Percentiles rank a stretch among this genome's conserved stretches.
Conservation (phyloP, 345 rosid genomes). For the Salix udensis region DNA sequence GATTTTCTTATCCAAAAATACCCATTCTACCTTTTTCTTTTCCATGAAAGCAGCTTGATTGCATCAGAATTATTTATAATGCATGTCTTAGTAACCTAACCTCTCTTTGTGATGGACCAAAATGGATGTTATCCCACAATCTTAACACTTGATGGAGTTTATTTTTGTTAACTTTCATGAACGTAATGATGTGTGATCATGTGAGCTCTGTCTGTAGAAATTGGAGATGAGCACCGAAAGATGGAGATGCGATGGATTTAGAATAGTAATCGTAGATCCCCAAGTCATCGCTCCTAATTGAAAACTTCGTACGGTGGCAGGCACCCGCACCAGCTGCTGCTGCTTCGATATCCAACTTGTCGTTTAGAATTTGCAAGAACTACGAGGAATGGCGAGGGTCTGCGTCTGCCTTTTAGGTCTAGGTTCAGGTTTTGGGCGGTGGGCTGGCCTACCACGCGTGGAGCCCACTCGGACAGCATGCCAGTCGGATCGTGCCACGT, state of each 20-base stretch:
- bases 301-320: conserved; percentile 40
- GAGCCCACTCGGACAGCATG: neutral
- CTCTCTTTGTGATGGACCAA: too few relatives aligned
- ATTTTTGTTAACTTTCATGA: neutral
- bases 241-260: neutral
- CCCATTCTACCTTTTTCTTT: neutral
- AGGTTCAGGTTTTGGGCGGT: conserved; percentile 15
- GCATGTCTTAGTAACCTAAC: too few relatives aligned
- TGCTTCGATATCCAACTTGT: neutral
- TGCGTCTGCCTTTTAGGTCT: neutral
- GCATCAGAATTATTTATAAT: too few relatives aligned
- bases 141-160: too few relatives aligned
- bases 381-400: neutral
- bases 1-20: neutral
- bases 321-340: neutral
- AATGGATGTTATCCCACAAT: too few relatives aligned
- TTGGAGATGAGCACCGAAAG: too few relatives aligned
- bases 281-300: neutral
- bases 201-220: neutral
- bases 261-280: too few relatives aligned
- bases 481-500: neutral
- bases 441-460: conserved; percentile 11
- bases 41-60: too few relatives aligned
- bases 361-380: neutral
- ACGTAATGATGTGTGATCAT: neutral